phyloP scores from a whole-genome alignment of 202 grass and related monocot species.

The Cymbopogon flexuosus region DNA sequence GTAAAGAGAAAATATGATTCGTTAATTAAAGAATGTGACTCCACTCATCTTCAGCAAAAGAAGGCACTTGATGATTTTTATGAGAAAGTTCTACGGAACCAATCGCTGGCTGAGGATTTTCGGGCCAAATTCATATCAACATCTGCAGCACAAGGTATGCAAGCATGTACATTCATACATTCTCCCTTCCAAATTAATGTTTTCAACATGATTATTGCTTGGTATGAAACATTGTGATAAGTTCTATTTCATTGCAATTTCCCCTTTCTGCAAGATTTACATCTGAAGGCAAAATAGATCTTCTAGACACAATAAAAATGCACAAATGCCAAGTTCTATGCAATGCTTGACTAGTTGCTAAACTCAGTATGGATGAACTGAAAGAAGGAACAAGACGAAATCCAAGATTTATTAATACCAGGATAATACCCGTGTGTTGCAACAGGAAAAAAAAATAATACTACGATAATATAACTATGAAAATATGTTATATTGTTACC shows the following conservation, averaged over 20 bases:
- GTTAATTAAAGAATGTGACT: slow-evolving; percentile 58
- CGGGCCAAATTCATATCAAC: slow-evolving; percentile 72
- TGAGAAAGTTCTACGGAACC: slow-evolving; percentile 69
- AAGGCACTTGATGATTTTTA: slow-evolving; percentile 52
- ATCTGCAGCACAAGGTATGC: slow-evolving; percentile 40
- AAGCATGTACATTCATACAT: neutral
- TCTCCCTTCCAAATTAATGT: slow-evolving; percentile 1
- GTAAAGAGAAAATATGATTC: slow-evolving; percentile 67
- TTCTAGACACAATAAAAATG: neutral
- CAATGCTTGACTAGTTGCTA: neutral
- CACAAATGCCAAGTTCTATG: neutral
- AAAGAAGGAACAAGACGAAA: neutral
- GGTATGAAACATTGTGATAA: neutral
- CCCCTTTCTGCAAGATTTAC: neutral
- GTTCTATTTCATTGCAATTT: neutral
- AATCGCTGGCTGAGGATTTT: slow-evolving; percentile 89
- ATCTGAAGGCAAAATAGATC: neutral
- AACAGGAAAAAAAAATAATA: no score
- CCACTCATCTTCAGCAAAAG: slow-evolving; percentile 50
- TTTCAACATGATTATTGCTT: slow-evolving; percentile 19
- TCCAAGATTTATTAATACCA: neutral
- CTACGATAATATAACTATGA: no score
- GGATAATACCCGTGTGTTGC: no score
- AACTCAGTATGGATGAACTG: neutral
- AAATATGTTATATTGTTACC: no score